A percentile compares a stretch with the other conserved stretches of the same genome.
Evolutionary conservation across 164 flowering plant genomes (phyloP).

Genomic region (Tetrastigma voinierianum): DNA sequence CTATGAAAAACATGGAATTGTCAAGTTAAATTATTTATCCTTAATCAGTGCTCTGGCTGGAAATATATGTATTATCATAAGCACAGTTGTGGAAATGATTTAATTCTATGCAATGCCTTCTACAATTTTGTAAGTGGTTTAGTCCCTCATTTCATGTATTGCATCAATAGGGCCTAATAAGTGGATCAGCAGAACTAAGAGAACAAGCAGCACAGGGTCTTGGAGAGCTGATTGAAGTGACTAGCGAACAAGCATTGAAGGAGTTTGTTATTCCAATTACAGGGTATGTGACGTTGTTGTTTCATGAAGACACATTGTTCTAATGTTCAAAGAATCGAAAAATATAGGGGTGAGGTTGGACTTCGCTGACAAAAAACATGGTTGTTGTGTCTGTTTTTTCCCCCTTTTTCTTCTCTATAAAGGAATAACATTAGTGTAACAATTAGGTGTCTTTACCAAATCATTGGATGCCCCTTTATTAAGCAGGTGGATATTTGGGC

Average conservation of each 20-base stretch:
- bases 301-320: not conserved
- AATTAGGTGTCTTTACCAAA: too few relatives aligned
- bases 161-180: constrained; percentile 66
- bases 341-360: not conserved
- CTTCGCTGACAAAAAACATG: not conserved
- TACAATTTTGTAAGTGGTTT: not conserved
- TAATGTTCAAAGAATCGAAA: not conserved
- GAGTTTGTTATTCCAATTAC: constrained; percentile 95
- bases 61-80: too few relatives aligned
- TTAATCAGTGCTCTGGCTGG: too few relatives aligned
- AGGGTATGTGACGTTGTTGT: constrained; percentile 52
- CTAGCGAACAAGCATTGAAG: constrained; percentile 84
- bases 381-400: too few relatives aligned
- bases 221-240: constrained; percentile 95
- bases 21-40: too few relatives aligned
- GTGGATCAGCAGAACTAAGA: constrained; percentile 96
- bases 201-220: constrained; percentile 98
- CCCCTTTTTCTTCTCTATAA: too few relatives aligned
- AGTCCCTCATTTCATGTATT: constrained; percentile 6
- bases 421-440: too few relatives aligned
- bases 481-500: too few relatives aligned
- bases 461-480: too few relatives aligned
- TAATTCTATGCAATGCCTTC: not conserved
- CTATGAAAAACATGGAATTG: too few relatives aligned
- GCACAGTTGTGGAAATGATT: not conserved